Conservation (phyloP, 306 rosid species). For the Cucumis hystrix region DNA sequence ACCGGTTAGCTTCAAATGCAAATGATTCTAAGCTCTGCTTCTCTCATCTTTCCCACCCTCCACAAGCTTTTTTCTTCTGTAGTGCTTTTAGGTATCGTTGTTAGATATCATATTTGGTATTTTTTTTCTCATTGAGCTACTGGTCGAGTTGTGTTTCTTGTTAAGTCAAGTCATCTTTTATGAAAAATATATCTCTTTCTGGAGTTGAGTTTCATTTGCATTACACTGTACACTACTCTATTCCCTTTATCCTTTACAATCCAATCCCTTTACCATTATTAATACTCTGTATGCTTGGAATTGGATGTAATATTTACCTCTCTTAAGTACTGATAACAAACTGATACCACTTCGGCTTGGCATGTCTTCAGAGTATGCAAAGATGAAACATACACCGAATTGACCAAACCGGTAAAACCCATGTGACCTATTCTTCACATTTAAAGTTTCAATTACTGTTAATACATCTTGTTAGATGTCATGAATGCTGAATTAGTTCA, state of each 20-base stretch:
- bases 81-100: constrained; percentile 21
- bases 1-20: constrained; percentile 25
- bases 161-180: constrained; percentile 9
- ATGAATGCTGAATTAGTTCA: not conserved
- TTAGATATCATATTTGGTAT: constrained; percentile 28
- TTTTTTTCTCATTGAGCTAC: constrained; percentile 25
- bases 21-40: constrained; percentile 18
- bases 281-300: not conserved
- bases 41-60: constrained; percentile 9
- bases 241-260: not conserved
- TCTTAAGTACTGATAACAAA: not conserved
- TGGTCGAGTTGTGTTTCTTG: constrained; percentile 28
- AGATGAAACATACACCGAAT: not conserved
- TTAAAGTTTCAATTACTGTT: not conserved
- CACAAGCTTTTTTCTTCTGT: constrained; percentile 12
- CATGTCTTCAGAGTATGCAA: not conserved
- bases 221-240: not conserved
- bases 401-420: not conserved
- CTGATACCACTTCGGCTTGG: not conserved
- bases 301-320: not conserved
- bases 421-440: not conserved
- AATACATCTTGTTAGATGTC: not conserved
- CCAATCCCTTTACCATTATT: not conserved
- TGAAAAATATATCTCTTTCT: constrained; percentile 1
- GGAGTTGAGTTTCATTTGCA: constrained; percentile 18